Evolutionary conservation across 179 eudicot species (phyloP).

Genomic region (Gypsophila paniculata): DNA sequence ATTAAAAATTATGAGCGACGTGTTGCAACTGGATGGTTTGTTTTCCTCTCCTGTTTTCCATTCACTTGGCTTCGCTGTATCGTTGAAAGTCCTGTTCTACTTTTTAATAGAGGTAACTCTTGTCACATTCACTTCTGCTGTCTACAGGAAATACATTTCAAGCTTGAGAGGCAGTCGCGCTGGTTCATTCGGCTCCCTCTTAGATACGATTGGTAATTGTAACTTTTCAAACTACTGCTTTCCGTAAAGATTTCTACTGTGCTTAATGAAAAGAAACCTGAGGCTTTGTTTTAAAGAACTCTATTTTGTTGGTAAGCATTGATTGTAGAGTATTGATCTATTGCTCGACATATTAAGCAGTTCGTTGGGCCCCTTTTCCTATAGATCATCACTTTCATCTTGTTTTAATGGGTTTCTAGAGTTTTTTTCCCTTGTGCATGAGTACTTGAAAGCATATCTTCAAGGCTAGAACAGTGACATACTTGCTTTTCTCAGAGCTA

Average conservation of each 20-base stretch:
- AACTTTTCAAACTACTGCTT: not conserved
- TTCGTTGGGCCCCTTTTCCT: not conserved
- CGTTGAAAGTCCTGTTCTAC: not conserved
- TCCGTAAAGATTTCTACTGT: not conserved
- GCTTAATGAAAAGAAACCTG: not conserved
- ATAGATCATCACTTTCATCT: not conserved
- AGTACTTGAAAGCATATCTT: too few relatives aligned
- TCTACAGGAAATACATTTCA: constrained; percentile 79
- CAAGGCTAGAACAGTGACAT: too few relatives aligned
- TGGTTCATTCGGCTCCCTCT: constrained; percentile 59
- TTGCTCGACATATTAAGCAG: not conserved
- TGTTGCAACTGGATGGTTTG: constrained; percentile 79
- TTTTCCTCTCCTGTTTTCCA: constrained; percentile 14
- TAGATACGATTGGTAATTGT: constrained; percentile 58
- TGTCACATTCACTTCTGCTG: constrained; percentile 11
- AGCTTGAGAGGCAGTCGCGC: constrained; percentile 71
- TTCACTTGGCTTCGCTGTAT: not conserved
- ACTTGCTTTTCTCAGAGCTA: constrained; percentile 51
- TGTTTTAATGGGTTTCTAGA: not conserved
- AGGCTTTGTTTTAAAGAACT: not conserved
- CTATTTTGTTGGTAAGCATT: not conserved
- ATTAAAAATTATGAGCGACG: constrained; percentile 75
- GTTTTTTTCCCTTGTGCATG: not conserved
- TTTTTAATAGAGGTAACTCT: constrained; percentile 4
- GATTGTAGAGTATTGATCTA: not conserved